Base-by-base conservation (phyloP, 805 yeast species). In the Saturnispora mendoncae region DNA sequence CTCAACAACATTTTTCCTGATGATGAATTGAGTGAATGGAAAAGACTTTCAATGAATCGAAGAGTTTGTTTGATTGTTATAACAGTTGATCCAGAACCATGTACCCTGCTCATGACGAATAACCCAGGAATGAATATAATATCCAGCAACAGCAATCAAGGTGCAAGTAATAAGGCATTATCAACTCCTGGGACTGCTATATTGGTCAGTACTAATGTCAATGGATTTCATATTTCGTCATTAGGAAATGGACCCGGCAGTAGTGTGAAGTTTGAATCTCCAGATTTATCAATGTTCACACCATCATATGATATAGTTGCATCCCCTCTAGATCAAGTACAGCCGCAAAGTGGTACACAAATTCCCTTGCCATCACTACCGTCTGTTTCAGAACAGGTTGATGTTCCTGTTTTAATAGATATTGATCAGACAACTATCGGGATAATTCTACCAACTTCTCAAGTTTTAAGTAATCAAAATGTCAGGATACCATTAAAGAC, bases 21-120 rank as follows among this genome's bases (percentile, higher is more conserved):
- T 58, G 92, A 84, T 57, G 94, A 84, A 54, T 61, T 84, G 37
- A 69, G 81, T 39, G 84, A 81, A 53, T 80, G 92, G 88, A 79
- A 84, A 57, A 61, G 86, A 43, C 60, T 83, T 21, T 78, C 87
- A 10, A 68, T 78, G 34, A 73, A 72, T 42, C 61, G 67, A 25
- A 67, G 68, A 43, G 60, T 84, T 14, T 76, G 80, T 4, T 60
- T 83, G 50, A 74, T 84, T 23, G 87, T 84, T 10, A 69, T 82
- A 7, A 75, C 88, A 8, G 85, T 80, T 1, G 80, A 75, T 51
- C 65, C 73, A 26, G 68, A 71, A 33, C 57, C 65, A 4, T 75
- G 84, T 0, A 77, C 76, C 3, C 46, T 63, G 35, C 48, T 61
- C 9, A 36, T 63, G 24, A 54, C 62, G 1, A 54, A 55, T 23